Conservation (phyloP, 768 basidiomycete species). For the Paxillus involutus region DNA sequence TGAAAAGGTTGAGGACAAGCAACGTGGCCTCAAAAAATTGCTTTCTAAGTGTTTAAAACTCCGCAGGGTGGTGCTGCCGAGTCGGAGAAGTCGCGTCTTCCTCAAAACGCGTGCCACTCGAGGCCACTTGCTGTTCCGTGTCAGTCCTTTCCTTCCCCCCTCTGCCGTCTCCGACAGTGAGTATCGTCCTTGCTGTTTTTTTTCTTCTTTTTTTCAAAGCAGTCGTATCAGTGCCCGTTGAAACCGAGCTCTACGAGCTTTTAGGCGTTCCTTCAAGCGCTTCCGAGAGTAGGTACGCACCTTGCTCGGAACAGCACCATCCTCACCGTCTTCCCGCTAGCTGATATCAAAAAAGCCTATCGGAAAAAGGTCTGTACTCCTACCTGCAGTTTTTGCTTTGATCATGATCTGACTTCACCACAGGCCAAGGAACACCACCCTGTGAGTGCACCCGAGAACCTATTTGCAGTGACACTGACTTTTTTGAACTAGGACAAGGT, state of each 20-base stretch:
- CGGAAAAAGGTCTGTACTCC: slow-evolving; percentile 71
- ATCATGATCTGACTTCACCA: slow-evolving; percentile 14
- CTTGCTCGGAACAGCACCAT: background rate
- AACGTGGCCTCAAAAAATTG: too few species aligned
- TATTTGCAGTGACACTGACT: slow-evolving; percentile 1
- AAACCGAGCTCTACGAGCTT: slow-evolving; percentile 85
- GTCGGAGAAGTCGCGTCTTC: slow-evolving; percentile 24
- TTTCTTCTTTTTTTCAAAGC: background rate
- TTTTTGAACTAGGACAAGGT: slow-evolving; percentile 64
- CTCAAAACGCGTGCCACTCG: slow-evolving; percentile 23
- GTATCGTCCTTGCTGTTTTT: slow-evolving; percentile 3
- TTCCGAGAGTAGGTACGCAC: slow-evolving; percentile 55
- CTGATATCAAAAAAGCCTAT: slow-evolving; percentile 93
- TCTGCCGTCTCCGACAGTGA: slow-evolving; percentile 23
- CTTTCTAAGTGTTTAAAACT: slow-evolving; percentile 38
- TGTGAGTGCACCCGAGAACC: slow-evolving; percentile 41
- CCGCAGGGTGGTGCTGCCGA: slow-evolving; percentile 27
- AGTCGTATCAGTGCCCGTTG: slow-evolving; percentile 55
- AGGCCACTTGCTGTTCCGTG: background rate
- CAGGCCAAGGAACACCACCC: slow-evolving; percentile 90
- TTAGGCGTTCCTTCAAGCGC: slow-evolving; percentile 73
- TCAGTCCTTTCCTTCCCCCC: background rate
- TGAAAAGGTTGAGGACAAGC: background rate
- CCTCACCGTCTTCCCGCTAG: slow-evolving; percentile 35
- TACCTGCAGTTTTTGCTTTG: slow-evolving; percentile 1